Evolutionary conservation across 371 early-diverging fungal genomes (phyloP).

Genomic region (Batkoa obscura): DNA sequence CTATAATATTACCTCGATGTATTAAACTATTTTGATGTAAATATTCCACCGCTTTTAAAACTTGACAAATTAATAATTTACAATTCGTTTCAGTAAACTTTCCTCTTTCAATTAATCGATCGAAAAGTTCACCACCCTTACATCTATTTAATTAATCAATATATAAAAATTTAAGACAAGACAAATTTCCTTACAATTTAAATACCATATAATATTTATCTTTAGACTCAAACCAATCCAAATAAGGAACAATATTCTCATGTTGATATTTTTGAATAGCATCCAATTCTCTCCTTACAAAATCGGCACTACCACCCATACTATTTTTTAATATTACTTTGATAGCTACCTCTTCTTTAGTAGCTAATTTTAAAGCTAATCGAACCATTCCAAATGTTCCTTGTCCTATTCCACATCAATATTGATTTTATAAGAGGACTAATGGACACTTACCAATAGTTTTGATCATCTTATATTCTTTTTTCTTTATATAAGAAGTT

Average conservation of each 20-base stretch:
- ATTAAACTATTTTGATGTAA: constrained; percentile 50
- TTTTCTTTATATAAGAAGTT: background rate
- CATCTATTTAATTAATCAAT: constrained; percentile 17
- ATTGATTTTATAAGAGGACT: background rate
- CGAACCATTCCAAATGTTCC: constrained; percentile 60
- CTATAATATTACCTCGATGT: constrained; percentile 31
- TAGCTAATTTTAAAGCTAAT: constrained; percentile 24
- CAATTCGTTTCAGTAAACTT: constrained; percentile 80
- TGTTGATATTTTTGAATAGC: constrained; percentile 47
- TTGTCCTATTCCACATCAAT: constrained; percentile 19
- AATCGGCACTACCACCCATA: constrained; percentile 37
- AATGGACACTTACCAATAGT: background rate
- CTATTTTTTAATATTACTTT: constrained; percentile 58
- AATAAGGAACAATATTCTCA: constrained; percentile 59
- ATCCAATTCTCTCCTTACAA: constrained; percentile 56
- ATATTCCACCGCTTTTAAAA: constrained; percentile 39
- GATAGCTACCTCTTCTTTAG: constrained; percentile 41
- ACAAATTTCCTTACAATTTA: constrained; percentile 35
- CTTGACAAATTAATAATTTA: constrained; percentile 36
- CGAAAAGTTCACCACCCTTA: constrained; percentile 82
- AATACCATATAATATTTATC: constrained; percentile 78
- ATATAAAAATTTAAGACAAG: background rate
- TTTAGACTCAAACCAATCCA: constrained; percentile 44
- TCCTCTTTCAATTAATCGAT: constrained; percentile 63
- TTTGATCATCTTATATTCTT: background rate